Percentiles rank a stretch among this genome's conserved stretches.
Conservation (phyloP, 2,329 filamentous ascomycete genomes). For the Lachnellula subtilissima region DNA sequence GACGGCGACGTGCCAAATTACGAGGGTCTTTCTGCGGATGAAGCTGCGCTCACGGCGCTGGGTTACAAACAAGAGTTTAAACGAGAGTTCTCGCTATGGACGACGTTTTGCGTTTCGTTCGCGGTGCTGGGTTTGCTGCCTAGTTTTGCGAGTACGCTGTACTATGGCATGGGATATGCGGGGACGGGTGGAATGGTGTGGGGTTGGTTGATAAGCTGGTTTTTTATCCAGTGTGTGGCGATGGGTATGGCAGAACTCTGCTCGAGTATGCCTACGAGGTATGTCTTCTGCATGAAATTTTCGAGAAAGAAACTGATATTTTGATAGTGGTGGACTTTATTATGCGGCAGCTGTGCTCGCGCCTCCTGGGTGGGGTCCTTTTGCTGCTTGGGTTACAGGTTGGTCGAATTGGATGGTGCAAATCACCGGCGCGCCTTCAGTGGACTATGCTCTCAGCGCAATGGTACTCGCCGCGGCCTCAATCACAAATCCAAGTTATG, state of each 20-base stretch:
- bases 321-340: slow-evolving; percentile 59
- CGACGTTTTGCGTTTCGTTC: slow-evolving; percentile 70
- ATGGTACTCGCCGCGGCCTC: slow-evolving; percentile 69
- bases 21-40: slow-evolving; percentile 47
- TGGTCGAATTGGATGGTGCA: slow-evolving; percentile 69
- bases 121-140: slow-evolving; percentile 67
- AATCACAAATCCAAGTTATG: slow-evolving; percentile 62
- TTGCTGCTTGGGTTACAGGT: slow-evolving; percentile 64
- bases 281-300: slow-evolving; percentile 6
- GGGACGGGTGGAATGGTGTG: slow-evolving; percentile 64
- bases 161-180: slow-evolving; percentile 62
- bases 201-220: slow-evolving; percentile 70
- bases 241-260: slow-evolving; percentile 67
- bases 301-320: slow-evolving; percentile 1
- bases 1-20: slow-evolving; percentile 43
- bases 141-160: slow-evolving; percentile 66
- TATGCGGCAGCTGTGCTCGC: slow-evolving; percentile 70
- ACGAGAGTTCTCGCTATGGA: slow-evolving; percentile 69
- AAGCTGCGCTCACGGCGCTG: slow-evolving; percentile 56
- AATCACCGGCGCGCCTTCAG: slow-evolving; percentile 60
- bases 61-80: slow-evolving; percentile 51
- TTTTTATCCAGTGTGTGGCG: slow-evolving; percentile 67
- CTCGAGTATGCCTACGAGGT: slow-evolving; percentile 66
- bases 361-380: slow-evolving; percentile 58
- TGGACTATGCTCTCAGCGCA: slow-evolving; percentile 60